Conservation (phyloP, 1,284 basidiomycete species). For the Cutaneotrichosporon sp. region DNA sequence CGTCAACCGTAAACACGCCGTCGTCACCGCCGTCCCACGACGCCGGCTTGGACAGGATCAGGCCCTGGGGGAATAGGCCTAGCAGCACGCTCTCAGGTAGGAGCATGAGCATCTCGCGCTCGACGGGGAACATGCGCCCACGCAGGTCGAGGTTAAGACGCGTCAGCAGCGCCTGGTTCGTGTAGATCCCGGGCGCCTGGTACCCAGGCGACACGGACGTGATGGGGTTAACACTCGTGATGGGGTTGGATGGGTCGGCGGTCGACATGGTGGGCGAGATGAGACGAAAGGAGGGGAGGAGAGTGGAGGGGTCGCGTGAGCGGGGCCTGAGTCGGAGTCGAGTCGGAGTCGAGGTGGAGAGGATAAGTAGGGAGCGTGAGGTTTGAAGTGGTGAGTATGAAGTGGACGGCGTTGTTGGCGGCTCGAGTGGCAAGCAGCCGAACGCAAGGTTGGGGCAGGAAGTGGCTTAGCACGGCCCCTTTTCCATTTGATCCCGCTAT, state of each 20-base stretch:
- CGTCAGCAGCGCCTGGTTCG: constrained; percentile 66
- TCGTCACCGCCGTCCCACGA: constrained; percentile 75
- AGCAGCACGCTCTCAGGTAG: constrained; percentile 94
- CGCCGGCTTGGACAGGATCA: constrained; percentile 84
- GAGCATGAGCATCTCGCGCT: constrained; percentile 97
- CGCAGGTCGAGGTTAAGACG: constrained; percentile 88
- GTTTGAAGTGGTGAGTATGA: background rate
- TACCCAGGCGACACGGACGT: constrained; percentile 71
- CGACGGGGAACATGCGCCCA: constrained; percentile 87
- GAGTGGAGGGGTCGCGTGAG: background rate
- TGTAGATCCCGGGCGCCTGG: constrained; percentile 29
- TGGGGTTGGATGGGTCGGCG: constrained; percentile 48
- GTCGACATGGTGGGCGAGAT: constrained; percentile 29
- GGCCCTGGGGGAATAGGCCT: constrained; percentile 95
- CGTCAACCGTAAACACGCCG: constrained; percentile 92
- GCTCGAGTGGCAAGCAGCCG: background rate
- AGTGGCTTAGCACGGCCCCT: too few species aligned
- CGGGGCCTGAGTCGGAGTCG: background rate
- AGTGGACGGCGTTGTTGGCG: too few species aligned
- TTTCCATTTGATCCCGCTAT: too few species aligned
- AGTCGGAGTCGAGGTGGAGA: background rate
- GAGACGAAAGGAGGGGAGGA: background rate
- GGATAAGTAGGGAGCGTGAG: background rate
- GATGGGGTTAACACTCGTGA: constrained; percentile 58
- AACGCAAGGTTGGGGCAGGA: background rate